These are phyloP conservation scores for Diddensiella santjacobensis DNA, from an alignment of 805 yeast genomes.

Conservation along the genomic window DNA sequence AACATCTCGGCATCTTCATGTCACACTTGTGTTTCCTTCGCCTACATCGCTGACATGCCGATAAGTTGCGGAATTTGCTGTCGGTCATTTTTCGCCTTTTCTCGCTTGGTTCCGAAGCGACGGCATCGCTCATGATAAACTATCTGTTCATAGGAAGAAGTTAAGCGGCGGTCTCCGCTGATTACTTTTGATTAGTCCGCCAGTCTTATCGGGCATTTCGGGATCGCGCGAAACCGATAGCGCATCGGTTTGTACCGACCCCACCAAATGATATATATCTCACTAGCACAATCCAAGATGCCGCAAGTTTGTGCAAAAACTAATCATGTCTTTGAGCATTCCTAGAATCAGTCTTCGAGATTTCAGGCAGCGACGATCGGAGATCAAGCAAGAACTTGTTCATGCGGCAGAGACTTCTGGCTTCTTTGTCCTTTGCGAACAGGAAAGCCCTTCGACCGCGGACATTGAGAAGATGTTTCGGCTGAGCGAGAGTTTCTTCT, in stretches of 20 bases:
- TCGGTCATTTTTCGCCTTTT: neutral
- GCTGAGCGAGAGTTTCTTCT: neutral
- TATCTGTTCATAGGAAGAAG: too few species aligned
- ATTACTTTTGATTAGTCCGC: too few species aligned
- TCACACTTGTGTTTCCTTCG: slow-evolving; percentile 14
- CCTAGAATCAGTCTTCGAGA: neutral
- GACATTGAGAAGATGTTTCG: neutral
- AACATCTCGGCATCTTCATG: slow-evolving; percentile 8
- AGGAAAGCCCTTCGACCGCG: neutral
- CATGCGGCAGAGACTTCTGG: neutral
- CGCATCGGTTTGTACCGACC: too few species aligned
- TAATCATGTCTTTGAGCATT: neutral
- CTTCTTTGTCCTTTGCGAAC: neutral
- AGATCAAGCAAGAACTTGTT: neutral
- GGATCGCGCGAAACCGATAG: too few species aligned
- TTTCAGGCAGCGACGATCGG: neutral
- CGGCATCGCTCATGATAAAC: too few species aligned
- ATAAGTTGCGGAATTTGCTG: neutral
- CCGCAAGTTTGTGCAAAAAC: too few species aligned
- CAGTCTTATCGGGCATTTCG: too few species aligned
- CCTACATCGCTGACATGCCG: slow-evolving; percentile 12
- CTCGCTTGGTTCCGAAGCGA: neutral
- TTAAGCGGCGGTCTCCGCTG: too few species aligned
- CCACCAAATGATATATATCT: too few species aligned
- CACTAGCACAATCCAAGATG: too few species aligned